Evolutionary conservation across 345 rosid species (phyloP).

Genomic region (Corymbia maculata): DNA sequence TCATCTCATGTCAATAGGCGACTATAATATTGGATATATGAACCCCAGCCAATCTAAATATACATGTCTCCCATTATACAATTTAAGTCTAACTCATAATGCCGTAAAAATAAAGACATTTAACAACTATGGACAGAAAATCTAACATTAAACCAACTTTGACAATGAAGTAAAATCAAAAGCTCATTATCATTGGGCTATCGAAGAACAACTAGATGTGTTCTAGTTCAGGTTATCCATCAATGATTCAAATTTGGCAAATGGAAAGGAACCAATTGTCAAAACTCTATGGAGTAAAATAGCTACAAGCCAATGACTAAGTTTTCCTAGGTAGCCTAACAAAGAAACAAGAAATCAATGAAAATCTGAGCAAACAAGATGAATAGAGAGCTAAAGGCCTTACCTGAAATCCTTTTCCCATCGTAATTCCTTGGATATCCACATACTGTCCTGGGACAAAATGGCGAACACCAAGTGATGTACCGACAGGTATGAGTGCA

Average conservation of each 20-base stretch:
- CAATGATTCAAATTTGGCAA: neutral
- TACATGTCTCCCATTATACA: neutral
- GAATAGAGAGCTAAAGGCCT: neutral
- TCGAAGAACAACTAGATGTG: neutral
- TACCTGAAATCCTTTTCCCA: conserved; percentile 97
- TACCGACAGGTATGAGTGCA: conserved; percentile 81
- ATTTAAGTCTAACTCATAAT: neutral
- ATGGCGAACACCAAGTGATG: conserved; percentile 69
- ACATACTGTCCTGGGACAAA: conserved; percentile 87
- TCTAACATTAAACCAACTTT: neutral
- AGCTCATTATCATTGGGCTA: neutral
- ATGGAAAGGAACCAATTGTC: neutral
- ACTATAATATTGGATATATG: neutral
- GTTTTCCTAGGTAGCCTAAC: neutral
- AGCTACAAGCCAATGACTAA: neutral
- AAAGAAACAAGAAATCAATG: neutral
- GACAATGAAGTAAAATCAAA: neutral
- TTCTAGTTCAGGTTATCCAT: neutral
- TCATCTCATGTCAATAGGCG: neutral
- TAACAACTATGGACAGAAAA: neutral
- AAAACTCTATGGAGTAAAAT: neutral
- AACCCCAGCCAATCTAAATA: neutral
- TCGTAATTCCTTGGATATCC: conserved; percentile 80
- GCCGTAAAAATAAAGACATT: neutral
- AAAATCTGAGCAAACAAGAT: neutral